A percentile compares a stretch with the other conserved stretches of the same genome.
These are phyloP conservation scores for Pezicula carpinea DNA, from an alignment of 2,329 filamentous ascomycete species.

Conservation along the genomic window DNA sequence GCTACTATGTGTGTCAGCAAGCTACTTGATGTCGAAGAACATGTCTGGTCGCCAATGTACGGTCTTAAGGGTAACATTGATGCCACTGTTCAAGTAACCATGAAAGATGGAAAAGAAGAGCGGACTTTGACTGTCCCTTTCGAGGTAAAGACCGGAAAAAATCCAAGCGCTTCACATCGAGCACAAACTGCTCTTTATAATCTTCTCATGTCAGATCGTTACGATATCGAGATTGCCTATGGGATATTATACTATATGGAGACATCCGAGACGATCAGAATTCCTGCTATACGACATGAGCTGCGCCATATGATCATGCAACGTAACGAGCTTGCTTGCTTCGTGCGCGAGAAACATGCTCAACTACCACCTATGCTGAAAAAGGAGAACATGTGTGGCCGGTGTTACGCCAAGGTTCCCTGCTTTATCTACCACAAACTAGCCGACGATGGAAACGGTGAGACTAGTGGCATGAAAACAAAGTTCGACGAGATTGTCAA, in stretches of 20 bases:
- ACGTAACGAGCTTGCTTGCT: constrained; percentile 82
- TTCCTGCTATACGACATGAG: constrained; percentile 81
- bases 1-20: constrained; percentile 85
- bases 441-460: constrained; percentile 75
- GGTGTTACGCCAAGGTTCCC: constrained; percentile 84
- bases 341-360: constrained; percentile 72
- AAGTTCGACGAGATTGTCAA: constrained; percentile 78
- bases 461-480: constrained; percentile 73
- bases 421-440: constrained; percentile 95
- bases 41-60: constrained; percentile 97
- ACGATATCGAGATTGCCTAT: constrained; percentile 86
- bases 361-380: constrained; percentile 83
- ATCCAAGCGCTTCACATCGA: constrained; percentile 75
- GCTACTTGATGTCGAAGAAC: constrained; percentile 92
- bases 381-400: constrained; percentile 74
- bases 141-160: constrained; percentile 91
- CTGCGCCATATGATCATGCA: constrained; percentile 96
- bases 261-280: constrained; percentile 76
- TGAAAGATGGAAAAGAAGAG: constrained; percentile 63
- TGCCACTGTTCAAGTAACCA: constrained; percentile 84
- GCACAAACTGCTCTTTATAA: constrained; percentile 96
- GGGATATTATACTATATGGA: constrained; percentile 96
- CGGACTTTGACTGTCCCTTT: constrained; percentile 82
- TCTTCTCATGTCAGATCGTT: constrained; percentile 84
- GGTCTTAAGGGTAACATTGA: constrained; percentile 97